phyloP scores from a whole-genome alignment of 345 rosid species.

The Eucalyptus cloeziana region DNA sequence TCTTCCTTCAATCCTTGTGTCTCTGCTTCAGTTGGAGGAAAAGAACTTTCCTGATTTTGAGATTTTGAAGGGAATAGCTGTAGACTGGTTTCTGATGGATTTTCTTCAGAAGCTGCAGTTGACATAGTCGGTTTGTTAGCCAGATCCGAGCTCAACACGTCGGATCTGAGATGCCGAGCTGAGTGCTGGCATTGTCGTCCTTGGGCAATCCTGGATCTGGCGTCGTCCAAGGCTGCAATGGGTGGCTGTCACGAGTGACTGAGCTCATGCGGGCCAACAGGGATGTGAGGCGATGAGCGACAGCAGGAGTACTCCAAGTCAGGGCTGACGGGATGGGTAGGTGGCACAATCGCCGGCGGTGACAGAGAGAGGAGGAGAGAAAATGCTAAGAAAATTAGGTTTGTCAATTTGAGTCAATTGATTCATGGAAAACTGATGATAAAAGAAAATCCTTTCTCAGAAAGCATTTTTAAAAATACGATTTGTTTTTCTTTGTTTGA shows the following conservation, averaged over 20 bases:
- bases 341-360: background rate
- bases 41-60: conserved; percentile 32
- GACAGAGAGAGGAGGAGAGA: background rate
- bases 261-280: background rate
- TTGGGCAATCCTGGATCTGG: background rate
- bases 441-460: too few relatives aligned
- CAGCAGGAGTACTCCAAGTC: background rate
- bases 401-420: background rate
- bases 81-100: conserved; percentile 81
- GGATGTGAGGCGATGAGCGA: background rate
- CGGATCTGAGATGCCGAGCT: background rate
- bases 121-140: background rate
- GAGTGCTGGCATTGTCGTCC: accelerated
- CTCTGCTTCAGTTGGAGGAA: conserved; percentile 41
- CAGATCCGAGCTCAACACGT: background rate
- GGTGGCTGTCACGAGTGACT: background rate
- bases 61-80: conserved; percentile 59
- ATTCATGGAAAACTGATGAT: too few relatives aligned
- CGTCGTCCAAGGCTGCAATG: background rate
- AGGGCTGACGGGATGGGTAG: background rate
- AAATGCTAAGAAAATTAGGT: background rate
- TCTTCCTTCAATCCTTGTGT: conserved; percentile 48
- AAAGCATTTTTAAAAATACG: too few relatives aligned
- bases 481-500: too few relatives aligned
- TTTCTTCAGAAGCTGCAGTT: conserved; percentile 64